Conservation (phyloP, 305 asterid species). For the Solanum hybrid region DNA sequence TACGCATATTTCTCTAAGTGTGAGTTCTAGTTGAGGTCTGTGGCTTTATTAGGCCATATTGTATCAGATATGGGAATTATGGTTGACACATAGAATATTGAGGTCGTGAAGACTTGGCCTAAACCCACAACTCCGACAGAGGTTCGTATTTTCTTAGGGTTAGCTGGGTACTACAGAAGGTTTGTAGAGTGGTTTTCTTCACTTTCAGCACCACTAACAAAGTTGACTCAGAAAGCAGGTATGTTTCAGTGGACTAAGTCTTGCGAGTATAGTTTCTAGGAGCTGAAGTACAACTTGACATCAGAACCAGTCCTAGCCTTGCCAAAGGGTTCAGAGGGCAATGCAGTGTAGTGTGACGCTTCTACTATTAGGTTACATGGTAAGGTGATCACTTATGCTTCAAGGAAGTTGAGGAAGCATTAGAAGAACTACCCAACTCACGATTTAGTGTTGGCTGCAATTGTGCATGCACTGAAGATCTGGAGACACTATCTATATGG, state of each 20-base stretch:
- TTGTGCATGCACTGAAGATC: not conserved
- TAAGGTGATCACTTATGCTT: not conserved
- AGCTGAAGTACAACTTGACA: not conserved
- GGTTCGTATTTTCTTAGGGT: not conserved
- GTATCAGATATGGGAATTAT: not conserved
- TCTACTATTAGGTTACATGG: not conserved
- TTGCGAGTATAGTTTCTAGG: not conserved
- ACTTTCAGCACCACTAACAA: not conserved
- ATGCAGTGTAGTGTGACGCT: not conserved
- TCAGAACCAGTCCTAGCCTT: not conserved
- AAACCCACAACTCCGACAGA: not conserved
- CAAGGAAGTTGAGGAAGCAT: not conserved
- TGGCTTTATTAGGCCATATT: not conserved
- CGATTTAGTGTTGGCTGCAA: not conserved
- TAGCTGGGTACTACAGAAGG: not conserved
- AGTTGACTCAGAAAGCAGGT: not conserved
- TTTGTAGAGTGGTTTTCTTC: not conserved
- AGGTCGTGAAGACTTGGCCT: not conserved
- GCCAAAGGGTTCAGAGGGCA: not conserved
- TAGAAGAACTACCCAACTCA: not conserved
- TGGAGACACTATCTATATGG: not conserved
- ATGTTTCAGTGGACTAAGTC: not conserved
- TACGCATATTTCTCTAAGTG: not conserved
- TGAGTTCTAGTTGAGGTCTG: not conserved
- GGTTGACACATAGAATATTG: not conserved